Percentiles rank a stretch among this genome's conserved stretches.
phyloP scores from a whole-genome alignment of 306 rosid species.

The Mimosa pudica region DNA sequence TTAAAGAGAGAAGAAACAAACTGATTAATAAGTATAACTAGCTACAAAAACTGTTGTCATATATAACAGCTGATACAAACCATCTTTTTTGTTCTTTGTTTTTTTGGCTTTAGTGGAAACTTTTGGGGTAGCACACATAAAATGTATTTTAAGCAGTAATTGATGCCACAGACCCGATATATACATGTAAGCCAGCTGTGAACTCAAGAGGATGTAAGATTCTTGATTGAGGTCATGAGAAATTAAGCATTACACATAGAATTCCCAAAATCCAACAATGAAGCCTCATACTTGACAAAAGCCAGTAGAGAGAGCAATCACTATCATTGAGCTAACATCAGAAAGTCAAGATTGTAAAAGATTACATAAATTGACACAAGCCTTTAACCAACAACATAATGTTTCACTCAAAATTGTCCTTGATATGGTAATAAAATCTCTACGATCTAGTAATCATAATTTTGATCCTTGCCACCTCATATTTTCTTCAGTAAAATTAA shows the following conservation, averaged over 20 bases:
- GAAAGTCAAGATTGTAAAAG: neutral
- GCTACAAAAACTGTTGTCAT: neutral
- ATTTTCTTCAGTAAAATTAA: neutral
- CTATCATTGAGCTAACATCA: neutral
- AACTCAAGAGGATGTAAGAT: neutral
- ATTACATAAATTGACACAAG: neutral
- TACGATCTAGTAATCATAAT: neutral
- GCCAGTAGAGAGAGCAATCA: neutral
- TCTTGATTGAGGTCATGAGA: neutral
- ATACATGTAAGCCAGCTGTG: neutral
- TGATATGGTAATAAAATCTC: neutral
- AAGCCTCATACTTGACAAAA: neutral
- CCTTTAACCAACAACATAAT: neutral
- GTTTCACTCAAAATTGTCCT: neutral
- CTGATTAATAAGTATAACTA: neutral
- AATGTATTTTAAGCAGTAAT: neutral
- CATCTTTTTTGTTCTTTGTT: neutral
- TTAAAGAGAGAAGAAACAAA: conserved; percentile 1
- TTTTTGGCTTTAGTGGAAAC: conserved; percentile 12
- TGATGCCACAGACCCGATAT: neutral
- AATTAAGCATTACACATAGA: neutral
- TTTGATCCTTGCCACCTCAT: conserved; percentile 4
- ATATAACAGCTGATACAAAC: neutral
- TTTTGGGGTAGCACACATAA: neutral
- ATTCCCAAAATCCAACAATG: neutral